Evolutionary conservation across 495 filamentous ascomycete species (phyloP).

Genomic region (Sordaria brevicollis): DNA sequence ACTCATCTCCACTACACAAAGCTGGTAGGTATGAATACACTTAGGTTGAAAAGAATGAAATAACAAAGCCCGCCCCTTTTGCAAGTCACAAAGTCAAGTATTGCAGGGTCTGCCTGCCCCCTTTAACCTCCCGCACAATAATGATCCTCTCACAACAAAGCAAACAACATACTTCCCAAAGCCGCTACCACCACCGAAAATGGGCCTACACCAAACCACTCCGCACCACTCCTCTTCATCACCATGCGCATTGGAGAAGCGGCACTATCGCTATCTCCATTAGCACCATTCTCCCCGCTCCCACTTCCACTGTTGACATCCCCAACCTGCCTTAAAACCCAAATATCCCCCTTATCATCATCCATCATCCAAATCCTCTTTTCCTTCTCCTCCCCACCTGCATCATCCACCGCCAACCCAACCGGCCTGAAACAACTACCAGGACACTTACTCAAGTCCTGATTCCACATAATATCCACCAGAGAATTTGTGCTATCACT

Average conservation of each 20-base stretch:
- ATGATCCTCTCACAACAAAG: not conserved
- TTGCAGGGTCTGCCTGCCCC: not conserved
- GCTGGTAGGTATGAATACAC: not conserved
- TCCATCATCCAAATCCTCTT: slow-evolving; percentile 46
- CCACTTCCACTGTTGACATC: not conserved
- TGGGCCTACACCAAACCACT: slow-evolving; percentile 2
- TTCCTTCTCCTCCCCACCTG: no score
- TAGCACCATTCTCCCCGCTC: not conserved
- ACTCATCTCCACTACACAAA: not conserved
- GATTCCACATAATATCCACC: slow-evolving; percentile 41
- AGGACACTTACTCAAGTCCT: slow-evolving; percentile 34
- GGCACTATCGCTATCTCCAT: not conserved
- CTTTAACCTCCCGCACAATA: not conserved
- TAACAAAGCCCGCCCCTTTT: not conserved
- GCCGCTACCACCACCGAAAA: slow-evolving; percentile 1
- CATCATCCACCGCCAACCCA: slow-evolving; percentile 43
- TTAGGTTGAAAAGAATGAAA: not conserved
- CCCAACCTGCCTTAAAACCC: slow-evolving; percentile 28
- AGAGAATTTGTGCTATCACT: slow-evolving; percentile 30
- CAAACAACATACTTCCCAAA: slow-evolving; percentile 3
- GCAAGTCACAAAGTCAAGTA: no score
- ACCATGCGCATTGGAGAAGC: not conserved
- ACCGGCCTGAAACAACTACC: slow-evolving; percentile 44
- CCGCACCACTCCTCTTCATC: not conserved
- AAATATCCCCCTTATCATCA: slow-evolving; percentile 50